phyloP scores from a whole-genome alignment of 371 early-diverging fungal species.

The Mortierella sp. region DNA sequence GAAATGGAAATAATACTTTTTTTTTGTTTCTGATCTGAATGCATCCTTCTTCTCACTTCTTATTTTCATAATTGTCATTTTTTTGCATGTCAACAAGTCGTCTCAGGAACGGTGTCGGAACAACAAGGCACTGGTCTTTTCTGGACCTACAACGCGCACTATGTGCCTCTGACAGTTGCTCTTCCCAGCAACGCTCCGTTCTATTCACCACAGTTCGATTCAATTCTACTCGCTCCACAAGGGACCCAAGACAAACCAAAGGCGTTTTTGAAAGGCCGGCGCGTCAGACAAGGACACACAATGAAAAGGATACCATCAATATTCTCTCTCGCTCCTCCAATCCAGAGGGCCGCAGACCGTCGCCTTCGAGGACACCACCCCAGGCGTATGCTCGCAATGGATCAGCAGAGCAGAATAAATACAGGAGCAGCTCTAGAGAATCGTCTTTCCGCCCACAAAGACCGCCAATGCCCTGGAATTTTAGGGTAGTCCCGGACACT shows the following conservation, averaged over 20 bases:
- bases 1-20: slow-evolving; percentile 8
- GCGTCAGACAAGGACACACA: background rate
- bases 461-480: slow-evolving; percentile 10
- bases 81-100: background rate
- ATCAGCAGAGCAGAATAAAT: background rate
- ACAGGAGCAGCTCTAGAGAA: background rate
- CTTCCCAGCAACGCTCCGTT: background rate
- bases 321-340: background rate
- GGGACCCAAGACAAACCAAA: background rate
- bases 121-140: slow-evolving; percentile 20
- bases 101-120: background rate
- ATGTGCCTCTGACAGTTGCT: background rate
- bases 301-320: no score
- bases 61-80: background rate
- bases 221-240: background rate
- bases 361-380: background rate
- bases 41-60: background rate
- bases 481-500: slow-evolving; percentile 24
- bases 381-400: background rate
- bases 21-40: background rate
- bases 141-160: slow-evolving; percentile 4
- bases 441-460: background rate
- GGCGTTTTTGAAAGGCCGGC: background rate
- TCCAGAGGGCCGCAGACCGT: no score
- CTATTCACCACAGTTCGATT: background rate